Base-by-base conservation (phyloP, 192 early-diverging fungal species). In the Rhizophlyctis rosea region DNA sequence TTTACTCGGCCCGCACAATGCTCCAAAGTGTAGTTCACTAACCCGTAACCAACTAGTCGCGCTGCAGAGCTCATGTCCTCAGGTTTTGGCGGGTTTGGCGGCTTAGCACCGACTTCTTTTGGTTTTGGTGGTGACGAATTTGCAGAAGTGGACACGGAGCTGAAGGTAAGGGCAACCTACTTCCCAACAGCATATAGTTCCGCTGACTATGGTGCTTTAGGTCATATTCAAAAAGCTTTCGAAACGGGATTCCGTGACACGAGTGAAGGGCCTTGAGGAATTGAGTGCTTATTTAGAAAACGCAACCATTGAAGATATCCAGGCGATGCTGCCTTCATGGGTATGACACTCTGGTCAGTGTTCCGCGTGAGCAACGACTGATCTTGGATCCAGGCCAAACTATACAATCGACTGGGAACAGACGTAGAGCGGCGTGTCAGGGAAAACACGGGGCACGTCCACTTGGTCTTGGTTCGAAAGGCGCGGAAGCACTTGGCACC, bases 341-440 rank as follows among this genome's bases (percentile, higher is more conserved):
- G 67, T 68, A 39, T 16, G 61, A 30, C 25, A 5, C 24, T 51
- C 23, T 51, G 24, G 50, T 23, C 24, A 14, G 24, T 5, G 50
- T 51, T 51, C 4, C 24, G 23, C 9, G 25, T n/a, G 9, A 14
- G 50, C 33, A 16, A 67, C 33, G 4, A 57, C 31, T 34, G 47
- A 67, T 23, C 24, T 23, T 18, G 50, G 21, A 25, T 57, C 29
- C 75, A 89, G 89, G 69, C 86, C 34, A 76, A 75, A 39, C 52
- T 89, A 4, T 94, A 83, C 65, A 76, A 70, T 54, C 85, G 83
- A 50, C 58, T 90, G 13, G 74, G 77, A 5, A 69, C 87, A 7
- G 96, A 98, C 67, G 79, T 85, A 13, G 92, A 97, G 69, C 81
- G 92, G n/a, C 77, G 90, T 13, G 88, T 96, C 23, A 81, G 96